A percentile compares a stretch with the other conserved stretches of the same genome.
Evolutionary conservation across 2,329 filamentous ascomycete species (phyloP).

Genomic region (Chalaropsis thielavioides): DNA sequence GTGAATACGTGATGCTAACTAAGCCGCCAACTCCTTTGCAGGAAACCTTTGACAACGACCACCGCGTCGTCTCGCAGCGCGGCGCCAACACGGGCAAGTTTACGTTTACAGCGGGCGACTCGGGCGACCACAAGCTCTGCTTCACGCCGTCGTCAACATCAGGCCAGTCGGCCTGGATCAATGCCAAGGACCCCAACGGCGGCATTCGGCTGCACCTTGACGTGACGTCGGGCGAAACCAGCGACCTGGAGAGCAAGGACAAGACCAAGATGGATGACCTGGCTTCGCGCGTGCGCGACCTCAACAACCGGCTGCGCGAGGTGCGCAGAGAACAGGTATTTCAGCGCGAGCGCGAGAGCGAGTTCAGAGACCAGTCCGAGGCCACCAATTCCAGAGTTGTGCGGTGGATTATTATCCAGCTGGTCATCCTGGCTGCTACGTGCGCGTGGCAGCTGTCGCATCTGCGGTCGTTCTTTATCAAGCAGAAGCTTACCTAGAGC

Average conservation of each 20-base stretch:
- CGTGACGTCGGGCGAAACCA: constrained; percentile 86
- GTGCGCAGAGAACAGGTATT: constrained; percentile 92
- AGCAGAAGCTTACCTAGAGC: constrained; percentile 91
- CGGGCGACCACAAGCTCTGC: constrained; percentile 92
- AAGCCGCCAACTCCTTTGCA: constrained; percentile 23
- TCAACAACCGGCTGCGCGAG: constrained; percentile 76
- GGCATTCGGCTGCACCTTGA: constrained; percentile 77
- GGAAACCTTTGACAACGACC: constrained; percentile 95
- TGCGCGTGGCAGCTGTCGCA: constrained; percentile 97
- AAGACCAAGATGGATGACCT: constrained; percentile 88
- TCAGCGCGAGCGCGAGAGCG: constrained; percentile 89
- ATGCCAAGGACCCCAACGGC: constrained; percentile 47
- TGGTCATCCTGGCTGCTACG: constrained; percentile 68
- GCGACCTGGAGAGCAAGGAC: constrained; percentile 82
- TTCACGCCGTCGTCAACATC: constrained; percentile 71
- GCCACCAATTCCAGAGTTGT: constrained; percentile 81
- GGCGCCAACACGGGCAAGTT: constrained; percentile 66
- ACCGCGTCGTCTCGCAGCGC: constrained; percentile 82
- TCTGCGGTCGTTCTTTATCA: constrained; percentile 95
- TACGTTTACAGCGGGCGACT: constrained; percentile 87
- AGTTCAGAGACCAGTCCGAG: constrained; percentile 97
- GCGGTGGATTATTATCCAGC: constrained; percentile 84
- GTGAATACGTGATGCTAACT: constrained; percentile 9
- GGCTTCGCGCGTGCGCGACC: constrained; percentile 71
- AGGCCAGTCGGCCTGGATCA: constrained; percentile 57